These are phyloP conservation scores for Paramecium pentaurelia DNA, from an alignment of 73 alveolate genomes.

Conservation along the genomic window DNA sequence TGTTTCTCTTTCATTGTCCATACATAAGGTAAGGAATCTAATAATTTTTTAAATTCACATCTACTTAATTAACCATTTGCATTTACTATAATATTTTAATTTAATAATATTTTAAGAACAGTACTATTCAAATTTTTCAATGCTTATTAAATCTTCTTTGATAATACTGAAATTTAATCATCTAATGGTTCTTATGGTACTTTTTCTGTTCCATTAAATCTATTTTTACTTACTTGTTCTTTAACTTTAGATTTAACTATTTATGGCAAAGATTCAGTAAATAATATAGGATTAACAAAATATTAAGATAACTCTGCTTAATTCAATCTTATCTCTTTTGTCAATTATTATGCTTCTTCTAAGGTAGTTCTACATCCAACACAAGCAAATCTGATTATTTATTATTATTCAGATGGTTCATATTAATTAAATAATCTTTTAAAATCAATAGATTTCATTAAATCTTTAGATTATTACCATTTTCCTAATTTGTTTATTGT, in stretches of 20 bases:
- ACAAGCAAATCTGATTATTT: not conserved
- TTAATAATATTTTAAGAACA: not conserved
- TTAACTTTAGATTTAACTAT: not conserved
- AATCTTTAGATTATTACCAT: constrained; percentile 9
- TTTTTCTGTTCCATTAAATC: not conserved
- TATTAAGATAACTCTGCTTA: constrained; percentile 13
- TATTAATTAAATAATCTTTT: constrained; percentile 29
- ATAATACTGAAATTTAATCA: not conserved
- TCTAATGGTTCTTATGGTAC: not conserved
- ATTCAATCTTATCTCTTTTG: not conserved
- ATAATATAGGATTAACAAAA: not conserved
- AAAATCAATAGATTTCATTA: constrained; percentile 1
- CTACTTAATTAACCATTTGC: not conserved
- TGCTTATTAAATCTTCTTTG: not conserved
- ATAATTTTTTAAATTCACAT: constrained; percentile 11
- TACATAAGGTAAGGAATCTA: constrained; percentile 21
- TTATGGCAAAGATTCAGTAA: not conserved
- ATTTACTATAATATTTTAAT: not conserved
- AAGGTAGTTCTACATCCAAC: not conserved
- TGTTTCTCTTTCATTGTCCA: constrained; percentile 33
- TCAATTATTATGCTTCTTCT: not conserved
- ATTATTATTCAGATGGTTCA: not conserved
- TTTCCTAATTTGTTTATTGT: constrained; percentile 39
- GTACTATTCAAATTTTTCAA: not conserved
- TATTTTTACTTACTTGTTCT: not conserved